Evolutionary conservation across 2,329 filamentous ascomycete genomes (phyloP).

Genomic region (Curvularia lunata): DNA sequence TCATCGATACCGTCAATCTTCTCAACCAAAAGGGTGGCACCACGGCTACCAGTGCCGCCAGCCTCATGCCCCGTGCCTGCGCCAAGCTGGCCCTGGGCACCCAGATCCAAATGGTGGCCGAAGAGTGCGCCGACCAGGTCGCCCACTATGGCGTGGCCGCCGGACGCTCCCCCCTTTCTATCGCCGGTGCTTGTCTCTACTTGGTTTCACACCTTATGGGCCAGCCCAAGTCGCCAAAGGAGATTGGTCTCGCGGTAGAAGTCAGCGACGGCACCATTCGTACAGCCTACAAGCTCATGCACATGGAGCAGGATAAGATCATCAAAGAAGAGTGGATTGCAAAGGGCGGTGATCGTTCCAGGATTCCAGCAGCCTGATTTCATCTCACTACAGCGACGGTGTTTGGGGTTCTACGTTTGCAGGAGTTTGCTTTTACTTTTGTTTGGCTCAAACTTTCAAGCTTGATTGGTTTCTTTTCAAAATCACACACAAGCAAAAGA

Average conservation of each 20-base stretch:
- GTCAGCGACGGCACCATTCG: conserved; percentile 98
- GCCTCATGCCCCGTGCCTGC: conserved; percentile 89
- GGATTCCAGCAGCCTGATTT: conserved; percentile 61
- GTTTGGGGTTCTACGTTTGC: background rate
- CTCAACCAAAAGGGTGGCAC: conserved; percentile 62
- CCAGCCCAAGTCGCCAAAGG: conserved; percentile 78
- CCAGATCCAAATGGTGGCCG: conserved; percentile 78
- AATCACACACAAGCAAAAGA: no score
- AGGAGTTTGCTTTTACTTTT: background rate
- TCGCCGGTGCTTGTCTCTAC: conserved; percentile 95
- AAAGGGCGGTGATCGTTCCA: conserved; percentile 73
- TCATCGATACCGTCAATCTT: conserved; percentile 64
- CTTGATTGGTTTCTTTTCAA: no score
- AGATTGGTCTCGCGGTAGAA: conserved; percentile 82
- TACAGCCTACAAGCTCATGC: conserved; percentile 90
- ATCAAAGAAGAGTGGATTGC: conserved; percentile 77
- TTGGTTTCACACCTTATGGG: conserved; percentile 90
- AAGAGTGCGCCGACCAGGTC: conserved; percentile 78
- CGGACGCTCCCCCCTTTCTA: conserved; percentile 90
- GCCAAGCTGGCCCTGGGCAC: conserved; percentile 78
- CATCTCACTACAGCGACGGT: background rate
- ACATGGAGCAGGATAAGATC: conserved; percentile 73
- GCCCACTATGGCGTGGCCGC: conserved; percentile 80
- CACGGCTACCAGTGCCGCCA: conserved; percentile 77
- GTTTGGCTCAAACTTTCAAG: background rate